Conservation (phyloP, 441 rosid genomes). For the Gossypium davidsonii region DNA sequence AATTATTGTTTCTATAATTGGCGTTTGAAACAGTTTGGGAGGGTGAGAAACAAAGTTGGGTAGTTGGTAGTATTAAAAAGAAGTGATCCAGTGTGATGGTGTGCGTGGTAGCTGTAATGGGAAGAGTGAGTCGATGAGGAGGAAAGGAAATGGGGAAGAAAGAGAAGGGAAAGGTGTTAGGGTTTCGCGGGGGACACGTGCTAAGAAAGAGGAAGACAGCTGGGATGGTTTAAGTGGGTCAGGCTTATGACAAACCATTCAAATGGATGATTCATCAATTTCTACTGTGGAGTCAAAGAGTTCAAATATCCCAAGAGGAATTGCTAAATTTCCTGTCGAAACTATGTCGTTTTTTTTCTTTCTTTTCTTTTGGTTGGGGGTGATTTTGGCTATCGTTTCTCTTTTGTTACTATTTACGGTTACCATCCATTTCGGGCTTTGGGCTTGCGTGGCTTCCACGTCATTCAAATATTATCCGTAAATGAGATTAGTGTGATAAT, state of each 20-base stretch:
- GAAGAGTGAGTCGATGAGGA: background rate
- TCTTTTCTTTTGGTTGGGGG: background rate
- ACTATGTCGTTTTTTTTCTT: background rate
- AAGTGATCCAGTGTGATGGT: slow-evolving; percentile 14
- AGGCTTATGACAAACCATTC: slow-evolving; percentile 25
- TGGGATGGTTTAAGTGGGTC: slow-evolving; percentile 58
- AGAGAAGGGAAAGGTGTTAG: background rate
- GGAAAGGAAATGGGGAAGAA: background rate
- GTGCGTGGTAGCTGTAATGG: background rate
- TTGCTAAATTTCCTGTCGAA: background rate
- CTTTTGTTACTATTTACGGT: background rate
- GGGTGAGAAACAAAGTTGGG: background rate
- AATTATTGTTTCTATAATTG: background rate
- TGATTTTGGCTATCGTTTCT: no score
- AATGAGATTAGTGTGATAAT: no score
- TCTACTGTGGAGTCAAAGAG: no score
- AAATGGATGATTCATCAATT: slow-evolving; percentile 8
- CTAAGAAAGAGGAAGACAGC: slow-evolving; percentile 42
- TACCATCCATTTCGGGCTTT: background rate
- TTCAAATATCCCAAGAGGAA: no score
- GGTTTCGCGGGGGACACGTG: background rate
- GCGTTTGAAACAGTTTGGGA: background rate
- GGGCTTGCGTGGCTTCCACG: background rate
- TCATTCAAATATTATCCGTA: background rate
- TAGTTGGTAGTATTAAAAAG: background rate